Percentiles rank a stretch among this genome's conserved stretches.
phyloP scores from a whole-genome alignment of 1,139 yeast species.

The Hemisphaericaspora xylanilytica region DNA sequence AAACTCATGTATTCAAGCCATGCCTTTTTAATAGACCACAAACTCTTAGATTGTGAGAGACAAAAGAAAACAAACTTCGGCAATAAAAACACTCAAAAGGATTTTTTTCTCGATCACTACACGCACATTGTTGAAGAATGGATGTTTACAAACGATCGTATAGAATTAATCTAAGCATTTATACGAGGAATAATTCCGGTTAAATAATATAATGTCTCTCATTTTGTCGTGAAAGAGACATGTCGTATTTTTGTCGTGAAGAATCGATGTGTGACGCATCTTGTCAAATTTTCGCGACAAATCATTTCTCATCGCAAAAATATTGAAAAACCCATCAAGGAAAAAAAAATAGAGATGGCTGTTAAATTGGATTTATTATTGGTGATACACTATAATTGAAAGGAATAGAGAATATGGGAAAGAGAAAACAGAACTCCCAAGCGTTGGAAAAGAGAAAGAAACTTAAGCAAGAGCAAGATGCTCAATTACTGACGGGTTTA shows the following conservation, averaged over 20 bases:
- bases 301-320: not conserved
- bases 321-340: not conserved
- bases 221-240: not conserved
- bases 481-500: constrained; percentile 42
- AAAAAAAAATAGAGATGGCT: constrained; percentile 1
- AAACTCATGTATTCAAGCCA: too few relatives aligned
- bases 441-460: constrained; percentile 49
- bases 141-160: constrained; percentile 6
- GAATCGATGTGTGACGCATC: not conserved
- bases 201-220: not conserved
- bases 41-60: too few relatives aligned
- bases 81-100: too few relatives aligned
- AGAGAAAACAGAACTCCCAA: constrained; percentile 50
- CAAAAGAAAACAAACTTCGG: too few relatives aligned
- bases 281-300: not conserved
- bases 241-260: constrained; percentile 1
- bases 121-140: constrained; percentile 4
- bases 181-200: too few relatives aligned
- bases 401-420: constrained; percentile 21
- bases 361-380: not conserved
- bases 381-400: too few relatives aligned
- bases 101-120: too few relatives aligned
- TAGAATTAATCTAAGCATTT: too few relatives aligned
- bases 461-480: constrained; percentile 49
- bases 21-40: too few relatives aligned